Base-by-base conservation (phyloP, 2,329 filamentous ascomycete species). In the Calonectria leucothoes region DNA sequence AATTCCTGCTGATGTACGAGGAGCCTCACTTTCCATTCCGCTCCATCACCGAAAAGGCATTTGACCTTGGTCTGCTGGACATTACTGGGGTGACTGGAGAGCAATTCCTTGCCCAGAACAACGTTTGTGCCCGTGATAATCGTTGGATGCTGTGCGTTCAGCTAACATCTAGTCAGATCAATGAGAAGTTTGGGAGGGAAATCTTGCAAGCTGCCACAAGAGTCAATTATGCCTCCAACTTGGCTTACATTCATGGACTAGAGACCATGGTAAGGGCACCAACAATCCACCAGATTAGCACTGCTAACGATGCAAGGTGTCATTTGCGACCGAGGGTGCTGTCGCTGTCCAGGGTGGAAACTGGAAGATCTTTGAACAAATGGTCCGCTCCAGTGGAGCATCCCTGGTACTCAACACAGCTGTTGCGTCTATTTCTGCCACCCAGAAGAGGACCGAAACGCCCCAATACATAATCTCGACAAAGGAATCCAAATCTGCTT, bases 221-320 rank as follows among this genome's bases (percentile, higher is more conserved):
- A 25, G 96, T 98, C 75, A 98, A 98, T 84, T 99, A 98, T 84
- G 97, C 94, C 0, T 95, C 96, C 63, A 98, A 98, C 78, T 84
- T 98, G 15, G 90, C 88, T n/a, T 87, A 92, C 42, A 97, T 98
- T 61, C 96, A 98, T 80, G 97, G 95, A 0, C 85, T 99, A 1
- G 95, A 97, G 80, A 92, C 96, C 1, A 95, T 98, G 93, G 91
- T 91, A 72, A 66, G 81, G 72, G 37, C 7, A 7, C 17, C 27
- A n/a, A 15, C 4, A 8, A 31, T n/a, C 2, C n/a, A 17, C 10
- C 6, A 7, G 11, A 17, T 11, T 5, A 17, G n/a, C 15, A 11
- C 25, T 8, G n/a, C 68, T 79, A 31, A 80, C 25, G n/a, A 11
- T 14, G 11, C 25, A 33, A 88, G 87, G 94, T 97, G 2, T 96